Base-by-base conservation (phyloP, 129 eudicot species). In the Deinandra increscens region DNA sequence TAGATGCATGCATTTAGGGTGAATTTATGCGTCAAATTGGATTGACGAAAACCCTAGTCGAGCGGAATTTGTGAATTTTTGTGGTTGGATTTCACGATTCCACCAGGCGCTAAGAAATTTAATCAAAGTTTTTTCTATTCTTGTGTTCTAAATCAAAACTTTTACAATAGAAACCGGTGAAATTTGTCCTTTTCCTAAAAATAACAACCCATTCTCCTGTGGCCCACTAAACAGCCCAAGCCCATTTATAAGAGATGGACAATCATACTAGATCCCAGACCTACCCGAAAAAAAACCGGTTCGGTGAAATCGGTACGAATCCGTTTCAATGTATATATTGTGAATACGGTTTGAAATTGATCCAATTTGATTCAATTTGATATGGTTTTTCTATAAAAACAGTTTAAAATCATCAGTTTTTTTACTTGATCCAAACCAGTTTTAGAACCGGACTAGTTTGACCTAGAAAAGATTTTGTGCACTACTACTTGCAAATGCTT, bases 11-110 rank as follows among this genome's bases (percentile, higher is more conserved):
- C 68, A 75, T 23, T 75, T 33, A 56, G 19, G 43, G 68, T 56
- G 79, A 13, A 33, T 61, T 71, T 45, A 63, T 48, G 63, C 11
- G 54, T 50, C 34, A 73, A 73, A 67, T 67, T 67, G 74, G 74
- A 75, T 55, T 67, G 68, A 55, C 34, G 79, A 67, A 67, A 75
- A 75, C 80, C 80, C 80, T 75, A 75, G 22, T 44, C 12, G 69
- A 74, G 72, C 26, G 72, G 18, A 74, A 64, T 41, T 74, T 65
- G 78, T 51, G 65, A 74, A 64, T 23, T 64, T 65, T 67, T 58
- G 68, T 61, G 61, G 49, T 61, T 33, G 69, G 51, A 61, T 38
- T 70, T 44, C 66, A 56, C 39, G 66, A 70, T 72, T 61, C 50
- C 34, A 64, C 50, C 18, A 26, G 71, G 78, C 71, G 79, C 79